Evolutionary conservation across 75 land plant species (phyloP), one percentile per base, ranked within the genome.

Genomic region (Ceratopteris richardii): DNA sequence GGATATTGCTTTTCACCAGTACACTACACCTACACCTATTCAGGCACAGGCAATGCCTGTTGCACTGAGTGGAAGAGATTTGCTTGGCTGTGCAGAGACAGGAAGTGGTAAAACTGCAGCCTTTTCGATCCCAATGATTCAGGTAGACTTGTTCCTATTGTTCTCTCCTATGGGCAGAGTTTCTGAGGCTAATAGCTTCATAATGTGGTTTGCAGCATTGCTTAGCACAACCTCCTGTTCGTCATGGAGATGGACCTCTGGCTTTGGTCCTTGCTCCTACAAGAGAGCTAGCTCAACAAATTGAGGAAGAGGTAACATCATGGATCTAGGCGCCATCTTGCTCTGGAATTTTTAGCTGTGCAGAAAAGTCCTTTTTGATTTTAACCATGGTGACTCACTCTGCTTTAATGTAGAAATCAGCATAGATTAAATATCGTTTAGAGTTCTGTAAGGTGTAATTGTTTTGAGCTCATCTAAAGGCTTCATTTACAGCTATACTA

Each of bases 61-160:
- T 36, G 88, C 82, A 51, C 76, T 85, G 0, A 66, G 79, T 57
- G 85, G 85, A 30, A 67, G 85, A 48, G 88, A 85, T 58, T 58
- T 85, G 1, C 69, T 85, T 28, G 88, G 82, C 28, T 85, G 88
- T 67, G 88, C 88, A 23, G 88, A 85, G 67, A 85, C 88, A 33
- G 88, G 88, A 11, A 78, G 82, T 57, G 88, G 88, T 9, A 85
- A 85, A 70, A 85, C 88, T 37, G 88, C 88, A 58, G 88, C 88
- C 13, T 85, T 82, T 56, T 48, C 85, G 1, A 76, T 85, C 18
- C 88, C 88, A 24, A 78, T 85, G 85, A 85, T 85, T 51, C 88
- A 81, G 77, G 84, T 77, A 23, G 14, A 21, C 4, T 24, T 57
- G 33, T 6, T 57, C 31, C 37, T 18, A 14, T 27, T 18, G 6